Conservation (phyloP, 441 rosid species). For the Pelargonium cotyledonis region DNA sequence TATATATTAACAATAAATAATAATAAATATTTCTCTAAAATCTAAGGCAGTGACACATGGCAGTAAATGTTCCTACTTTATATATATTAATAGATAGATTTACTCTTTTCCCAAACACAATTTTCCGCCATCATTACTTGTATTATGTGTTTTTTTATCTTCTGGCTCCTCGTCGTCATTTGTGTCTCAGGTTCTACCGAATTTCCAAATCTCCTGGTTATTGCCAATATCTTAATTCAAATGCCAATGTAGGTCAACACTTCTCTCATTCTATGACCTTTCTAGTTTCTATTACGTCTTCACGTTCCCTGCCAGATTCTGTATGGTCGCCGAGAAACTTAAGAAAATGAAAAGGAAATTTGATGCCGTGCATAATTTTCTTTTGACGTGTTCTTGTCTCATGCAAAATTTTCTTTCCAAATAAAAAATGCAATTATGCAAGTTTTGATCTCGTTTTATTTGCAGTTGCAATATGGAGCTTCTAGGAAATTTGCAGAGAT, state of each 20-base stretch:
- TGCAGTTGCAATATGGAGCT: background rate
- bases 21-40: too few species aligned
- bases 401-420: background rate
- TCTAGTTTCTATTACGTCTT: background rate
- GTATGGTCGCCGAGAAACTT: constrained; percentile 3
- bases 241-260: constrained; percentile 16
- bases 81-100: too few species aligned
- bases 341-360: background rate
- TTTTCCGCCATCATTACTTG: background rate
- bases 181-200: background rate
- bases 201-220: background rate
- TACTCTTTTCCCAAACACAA: background rate
- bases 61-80: too few species aligned
- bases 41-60: too few species aligned
- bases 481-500: background rate
- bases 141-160: background rate
- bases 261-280: background rate
- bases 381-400: constrained; percentile 1
- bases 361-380: background rate
- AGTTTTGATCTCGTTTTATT: background rate
- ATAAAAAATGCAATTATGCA: background rate
- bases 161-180: background rate
- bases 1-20: too few species aligned
- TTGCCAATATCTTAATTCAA: background rate
- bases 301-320: background rate